phyloP scores from a whole-genome alignment of 768 basidiomycete species.

The Asterophora parasitica region DNA sequence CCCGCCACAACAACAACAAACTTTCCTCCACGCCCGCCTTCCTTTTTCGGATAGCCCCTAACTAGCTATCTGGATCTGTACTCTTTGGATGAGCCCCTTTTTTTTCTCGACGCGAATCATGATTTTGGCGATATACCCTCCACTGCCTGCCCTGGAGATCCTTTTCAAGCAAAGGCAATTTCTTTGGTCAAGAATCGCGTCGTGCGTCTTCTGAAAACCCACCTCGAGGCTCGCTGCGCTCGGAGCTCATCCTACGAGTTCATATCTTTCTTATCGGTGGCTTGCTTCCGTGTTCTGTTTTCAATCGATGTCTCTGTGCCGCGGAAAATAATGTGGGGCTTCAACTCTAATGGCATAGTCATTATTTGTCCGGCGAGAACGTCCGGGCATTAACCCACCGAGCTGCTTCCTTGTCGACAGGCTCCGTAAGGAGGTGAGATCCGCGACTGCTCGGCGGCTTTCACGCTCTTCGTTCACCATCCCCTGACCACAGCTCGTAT shows the following conservation, averaged over 20 bases:
- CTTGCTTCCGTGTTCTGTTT: background rate
- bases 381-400: background rate
- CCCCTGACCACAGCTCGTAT: background rate
- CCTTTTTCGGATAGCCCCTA: constrained; percentile 19
- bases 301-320: background rate
- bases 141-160: too few relatives aligned
- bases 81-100: too few relatives aligned
- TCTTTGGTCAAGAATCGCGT: background rate
- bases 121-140: background rate
- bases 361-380: background rate
- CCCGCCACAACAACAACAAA: constrained; percentile 30
- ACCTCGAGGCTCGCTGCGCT: background rate
- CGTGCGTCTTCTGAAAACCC: background rate
- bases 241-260: too few relatives aligned
- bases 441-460: background rate
- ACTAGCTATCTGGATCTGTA: background rate
- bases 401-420: background rate
- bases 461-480: background rate
- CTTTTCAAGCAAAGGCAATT: too few relatives aligned
- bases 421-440: background rate
- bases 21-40: constrained; percentile 10
- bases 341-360: background rate
- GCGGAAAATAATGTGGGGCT: constrained; percentile 4
- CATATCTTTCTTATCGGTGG: background rate
- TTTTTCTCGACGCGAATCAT: background rate